Base-by-base conservation (phyloP, 495 filamentous ascomycete species). In the Penicillium soppii region DNA sequence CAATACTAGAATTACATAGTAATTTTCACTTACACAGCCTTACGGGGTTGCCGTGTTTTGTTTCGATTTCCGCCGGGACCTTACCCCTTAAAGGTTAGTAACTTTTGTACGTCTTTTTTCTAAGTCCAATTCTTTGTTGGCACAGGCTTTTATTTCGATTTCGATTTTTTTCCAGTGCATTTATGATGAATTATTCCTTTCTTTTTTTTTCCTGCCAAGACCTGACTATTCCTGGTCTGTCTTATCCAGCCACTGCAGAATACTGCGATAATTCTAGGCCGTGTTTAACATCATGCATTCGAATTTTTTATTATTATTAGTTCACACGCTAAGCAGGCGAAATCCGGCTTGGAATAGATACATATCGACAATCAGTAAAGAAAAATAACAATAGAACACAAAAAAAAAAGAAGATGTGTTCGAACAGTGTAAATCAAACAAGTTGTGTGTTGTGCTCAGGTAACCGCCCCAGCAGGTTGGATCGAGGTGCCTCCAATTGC, bases 201-300 rank as follows among this genome's bases (percentile, higher is more conserved):
- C 21, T 3, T 5, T 27, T 29, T 29, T 39, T 23, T 29, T 25
- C 20, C 13, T 15, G 40, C 49, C 45, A 40, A 60, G 41, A 36
- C 22, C 47, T 55, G 15, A 50, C 48, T 19, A 21, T 47, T 32
- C 17, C 29, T 15, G 16, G 16, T 59, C 49, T 38, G 48, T 40
- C 40, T 19, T 15, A 20, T 36, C 54, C 32, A 47, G 39, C 44
- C 51, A 53, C 13, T 42, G 23, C 43, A 44, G 46, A 39, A 35
- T 27, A 23, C 16, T 33, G 13, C 41, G 42, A 39, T 46, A 10
- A 16, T 44, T 40, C 22, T 44, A 38, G 46, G 19, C 48, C 36
- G 29, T 53, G 40, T 43, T 36, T 46, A 29, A 20, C 40, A 13
- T 29, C 40, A 53, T 56, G 47, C 33, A 48, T 48, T n/a, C n/a